Percentiles rank a stretch among this genome's conserved stretches.
Evolutionary conservation across 306 rosid species (phyloP).

Genomic region (Lathyrus aphaca): DNA sequence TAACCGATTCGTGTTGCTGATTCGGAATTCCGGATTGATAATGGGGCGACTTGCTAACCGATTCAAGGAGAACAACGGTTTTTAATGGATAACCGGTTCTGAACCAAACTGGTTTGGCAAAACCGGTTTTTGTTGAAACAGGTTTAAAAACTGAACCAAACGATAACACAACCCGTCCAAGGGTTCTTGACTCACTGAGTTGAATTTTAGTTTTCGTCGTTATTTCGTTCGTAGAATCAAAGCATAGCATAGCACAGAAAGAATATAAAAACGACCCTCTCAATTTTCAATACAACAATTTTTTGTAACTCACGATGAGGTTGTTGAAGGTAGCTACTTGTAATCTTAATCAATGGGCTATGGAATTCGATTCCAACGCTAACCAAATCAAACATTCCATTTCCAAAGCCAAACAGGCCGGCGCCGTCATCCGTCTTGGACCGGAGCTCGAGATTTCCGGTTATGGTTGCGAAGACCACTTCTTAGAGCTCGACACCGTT

Average conservation of each 20-base stretch:
- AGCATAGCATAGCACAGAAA: conserved; percentile 4
- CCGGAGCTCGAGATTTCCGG: conserved; percentile 98
- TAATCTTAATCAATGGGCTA: conserved; percentile 97
- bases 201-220: not conserved
- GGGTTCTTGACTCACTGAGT: not conserved
- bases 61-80: not conserved
- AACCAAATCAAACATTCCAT: conserved; percentile 77
- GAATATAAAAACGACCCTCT: not conserved
- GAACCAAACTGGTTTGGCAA: too few relatives aligned
- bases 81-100: too few relatives aligned
- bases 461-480: conserved; percentile 96
- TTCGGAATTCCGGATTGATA: too few relatives aligned
- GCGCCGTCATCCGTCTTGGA: conserved; percentile 82
- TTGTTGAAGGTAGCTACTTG: conserved; percentile 87
- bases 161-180: not conserved
- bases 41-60: too few relatives aligned
- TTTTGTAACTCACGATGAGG: conserved; percentile 56
- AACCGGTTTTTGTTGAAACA: too few relatives aligned
- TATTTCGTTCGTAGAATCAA: conserved; percentile 44
- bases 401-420: conserved; percentile 62
- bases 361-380: conserved; percentile 83
- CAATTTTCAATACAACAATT: not conserved
- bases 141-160: too few relatives aligned
- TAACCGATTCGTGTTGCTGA: too few relatives aligned
- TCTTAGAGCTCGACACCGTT: conserved; percentile 90